Conservation (phyloP, 352 stramenopile genomes). For the Globisporangium ultimum region DNA sequence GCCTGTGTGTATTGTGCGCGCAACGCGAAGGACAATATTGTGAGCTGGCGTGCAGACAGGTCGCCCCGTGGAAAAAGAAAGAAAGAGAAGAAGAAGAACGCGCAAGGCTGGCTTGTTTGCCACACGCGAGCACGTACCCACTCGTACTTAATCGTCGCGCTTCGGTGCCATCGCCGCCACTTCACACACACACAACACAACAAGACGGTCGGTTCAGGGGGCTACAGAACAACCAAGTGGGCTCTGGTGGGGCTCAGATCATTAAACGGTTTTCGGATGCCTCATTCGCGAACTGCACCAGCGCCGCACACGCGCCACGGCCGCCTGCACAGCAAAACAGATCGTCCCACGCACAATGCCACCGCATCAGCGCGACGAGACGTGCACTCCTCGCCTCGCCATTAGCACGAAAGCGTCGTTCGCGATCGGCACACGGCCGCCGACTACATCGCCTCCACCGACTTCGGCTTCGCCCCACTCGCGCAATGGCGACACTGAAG, state of each 20-base stretch:
- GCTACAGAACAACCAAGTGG: too few species aligned
- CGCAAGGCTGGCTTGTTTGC: too few species aligned
- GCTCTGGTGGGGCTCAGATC: too few species aligned
- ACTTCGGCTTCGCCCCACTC: background rate
- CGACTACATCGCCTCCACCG: background rate
- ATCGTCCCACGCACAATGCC: background rate
- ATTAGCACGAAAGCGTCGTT: background rate
- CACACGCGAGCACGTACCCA: background rate
- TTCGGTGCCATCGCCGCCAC: background rate
- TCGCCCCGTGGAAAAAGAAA: too few species aligned
- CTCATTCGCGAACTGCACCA: background rate
- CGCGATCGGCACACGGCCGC: background rate
- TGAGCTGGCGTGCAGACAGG: background rate
- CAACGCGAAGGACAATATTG: constrained; percentile 5
- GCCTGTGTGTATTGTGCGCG: too few species aligned
- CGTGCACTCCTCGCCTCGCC: background rate
- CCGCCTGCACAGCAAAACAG: constrained; percentile 7
- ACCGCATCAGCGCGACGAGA: constrained; percentile 1
- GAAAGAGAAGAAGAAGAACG: background rate
- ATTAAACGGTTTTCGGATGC: constrained; percentile 5
- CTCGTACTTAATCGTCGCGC: constrained; percentile 3
- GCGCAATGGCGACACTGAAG: constrained; percentile 9
- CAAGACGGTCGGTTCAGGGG: too few species aligned
- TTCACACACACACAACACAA: too few species aligned
- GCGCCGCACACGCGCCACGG: background rate